Conservation (phyloP, 495 filamentous ascomycete species). For the Hyphodiscus hymeniophilus region DNA sequence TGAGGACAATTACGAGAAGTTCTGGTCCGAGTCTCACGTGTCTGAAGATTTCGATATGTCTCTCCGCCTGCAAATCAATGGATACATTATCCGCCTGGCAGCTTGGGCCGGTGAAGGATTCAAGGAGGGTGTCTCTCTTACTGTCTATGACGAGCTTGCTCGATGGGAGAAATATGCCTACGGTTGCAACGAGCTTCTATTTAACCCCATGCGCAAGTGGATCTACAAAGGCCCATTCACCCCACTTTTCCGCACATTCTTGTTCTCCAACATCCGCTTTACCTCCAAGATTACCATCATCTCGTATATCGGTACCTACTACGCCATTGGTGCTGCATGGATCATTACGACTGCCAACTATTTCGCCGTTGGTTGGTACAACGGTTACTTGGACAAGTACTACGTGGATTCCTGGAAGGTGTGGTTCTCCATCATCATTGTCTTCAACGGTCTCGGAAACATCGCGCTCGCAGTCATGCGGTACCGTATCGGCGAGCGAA, state of each 20-base stretch:
- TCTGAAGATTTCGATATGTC: slow-evolving; percentile 87
- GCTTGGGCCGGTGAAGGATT: slow-evolving; percentile 69
- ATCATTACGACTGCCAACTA: slow-evolving; percentile 71
- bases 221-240: slow-evolving; percentile 62
- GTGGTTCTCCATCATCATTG: slow-evolving; percentile 64
- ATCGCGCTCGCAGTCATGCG: slow-evolving; percentile 58
- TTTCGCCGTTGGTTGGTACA: slow-evolving; percentile 70
- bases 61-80: slow-evolving; percentile 61
- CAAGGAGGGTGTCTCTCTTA: slow-evolving; percentile 78
- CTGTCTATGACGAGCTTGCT: slow-evolving; percentile 75
- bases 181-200: slow-evolving; percentile 78
- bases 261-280: slow-evolving; percentile 64
- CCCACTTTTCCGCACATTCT: slow-evolving; percentile 60
- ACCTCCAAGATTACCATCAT: slow-evolving; percentile 74
- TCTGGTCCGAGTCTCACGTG: slow-evolving; percentile 76
- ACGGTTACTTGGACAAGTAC: slow-evolving; percentile 64
- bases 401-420: slow-evolving; percentile 72
- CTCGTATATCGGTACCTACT: slow-evolving; percentile 84
- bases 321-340: slow-evolving; percentile 74
- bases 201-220: slow-evolving; percentile 64
- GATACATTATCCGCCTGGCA: slow-evolving; percentile 67
- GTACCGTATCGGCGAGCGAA: slow-evolving; percentile 55
- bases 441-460: slow-evolving; percentile 63
- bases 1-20: slow-evolving; percentile 65
- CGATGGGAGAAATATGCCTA: slow-evolving; percentile 87